phyloP scores from a whole-genome alignment of 176 grass and related monocot species.

The Aegilops umbellulata region DNA sequence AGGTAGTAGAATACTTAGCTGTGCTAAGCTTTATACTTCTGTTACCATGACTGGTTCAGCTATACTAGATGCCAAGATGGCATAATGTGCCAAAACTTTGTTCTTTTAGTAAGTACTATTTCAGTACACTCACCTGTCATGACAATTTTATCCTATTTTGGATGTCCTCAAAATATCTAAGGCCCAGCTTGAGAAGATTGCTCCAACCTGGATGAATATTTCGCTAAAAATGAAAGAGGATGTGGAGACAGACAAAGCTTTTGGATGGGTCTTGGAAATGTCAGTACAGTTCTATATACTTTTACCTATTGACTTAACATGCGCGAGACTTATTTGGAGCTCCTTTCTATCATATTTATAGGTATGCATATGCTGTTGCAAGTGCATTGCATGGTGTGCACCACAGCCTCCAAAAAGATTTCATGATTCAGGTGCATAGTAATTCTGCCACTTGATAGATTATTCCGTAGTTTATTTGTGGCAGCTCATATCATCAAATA shows the following conservation, averaged over 20 bases:
- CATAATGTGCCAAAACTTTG: neutral
- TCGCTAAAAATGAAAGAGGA: constrained; percentile 96
- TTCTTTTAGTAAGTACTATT: constrained; percentile 12
- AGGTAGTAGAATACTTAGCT: neutral
- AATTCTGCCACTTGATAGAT: constrained; percentile 29
- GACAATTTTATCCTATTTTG: neutral
- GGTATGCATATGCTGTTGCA: constrained; percentile 98
- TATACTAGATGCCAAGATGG: neutral
- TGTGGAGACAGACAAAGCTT: constrained; percentile 82
- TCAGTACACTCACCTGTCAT: neutral
- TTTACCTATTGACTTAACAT: constrained; percentile 4
- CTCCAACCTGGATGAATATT: constrained; percentile 99
- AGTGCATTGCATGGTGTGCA: constrained; percentile 98
- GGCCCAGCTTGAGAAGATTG: constrained; percentile 84
- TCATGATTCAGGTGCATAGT: constrained; percentile 94
- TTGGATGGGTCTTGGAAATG: constrained; percentile 99
- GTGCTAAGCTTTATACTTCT: neutral
- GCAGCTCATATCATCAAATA: constrained; percentile 21
- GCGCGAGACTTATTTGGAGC: neutral
- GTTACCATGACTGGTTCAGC: neutral
- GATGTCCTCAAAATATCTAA: constrained; percentile 28
- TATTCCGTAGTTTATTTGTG: constrained; percentile 8
- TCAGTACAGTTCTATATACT: constrained; percentile 36
- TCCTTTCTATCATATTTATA: constrained; percentile 31
- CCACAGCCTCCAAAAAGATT: constrained; percentile 92